A percentile compares a stretch with the other conserved stretches of the same genome.
Conservation (phyloP, 2,329 filamentous ascomycete species). For the Xylaria sp. region DNA sequence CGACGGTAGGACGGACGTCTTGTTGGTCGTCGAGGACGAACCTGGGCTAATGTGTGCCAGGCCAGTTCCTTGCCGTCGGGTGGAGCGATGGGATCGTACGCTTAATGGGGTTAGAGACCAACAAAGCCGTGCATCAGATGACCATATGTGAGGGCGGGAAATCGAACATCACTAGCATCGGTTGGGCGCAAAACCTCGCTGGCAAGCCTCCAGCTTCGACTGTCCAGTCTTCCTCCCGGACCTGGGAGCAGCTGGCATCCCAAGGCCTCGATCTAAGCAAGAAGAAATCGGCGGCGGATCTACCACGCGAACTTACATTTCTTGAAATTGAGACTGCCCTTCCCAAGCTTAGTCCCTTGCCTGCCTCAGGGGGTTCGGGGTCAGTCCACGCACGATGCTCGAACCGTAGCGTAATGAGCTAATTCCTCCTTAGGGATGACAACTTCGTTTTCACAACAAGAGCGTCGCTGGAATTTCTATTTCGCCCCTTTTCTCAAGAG, state of each 20-base stretch:
- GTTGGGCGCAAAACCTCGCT: conserved; percentile 61
- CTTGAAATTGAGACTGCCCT: conserved; percentile 80
- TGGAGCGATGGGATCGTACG: conserved; percentile 85
- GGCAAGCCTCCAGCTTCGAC: conserved; percentile 43
- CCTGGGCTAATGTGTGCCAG: conserved; percentile 52
- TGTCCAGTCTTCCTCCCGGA: conserved; percentile 35
- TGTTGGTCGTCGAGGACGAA: background rate
- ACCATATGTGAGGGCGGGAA: conserved; percentile 58
- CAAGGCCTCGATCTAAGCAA: conserved; percentile 44
- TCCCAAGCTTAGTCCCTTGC: conserved; percentile 78
- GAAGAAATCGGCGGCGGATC: conserved; percentile 56
- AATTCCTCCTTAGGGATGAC: conserved; percentile 58
- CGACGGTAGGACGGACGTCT: conserved; percentile 61
- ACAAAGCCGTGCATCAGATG: conserved; percentile 82
- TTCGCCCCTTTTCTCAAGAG: conserved; percentile 68
- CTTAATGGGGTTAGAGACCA: conserved; percentile 80
- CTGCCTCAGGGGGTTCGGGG: conserved; percentile 71
- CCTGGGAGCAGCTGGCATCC: conserved; percentile 48
- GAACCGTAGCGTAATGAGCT: conserved; percentile 31
- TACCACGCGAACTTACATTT: conserved; percentile 78
- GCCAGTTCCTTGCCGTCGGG: conserved; percentile 81
- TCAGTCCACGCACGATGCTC: conserved; percentile 52
- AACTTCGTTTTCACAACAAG: conserved; percentile 74
- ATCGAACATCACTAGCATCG: conserved; percentile 61
- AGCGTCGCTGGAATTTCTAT: conserved; percentile 75